Evolutionary conservation across 257 asterid species (phyloP), one percentile per base, ranked within the genome.

Genomic region (Solanum stenotomum): DNA sequence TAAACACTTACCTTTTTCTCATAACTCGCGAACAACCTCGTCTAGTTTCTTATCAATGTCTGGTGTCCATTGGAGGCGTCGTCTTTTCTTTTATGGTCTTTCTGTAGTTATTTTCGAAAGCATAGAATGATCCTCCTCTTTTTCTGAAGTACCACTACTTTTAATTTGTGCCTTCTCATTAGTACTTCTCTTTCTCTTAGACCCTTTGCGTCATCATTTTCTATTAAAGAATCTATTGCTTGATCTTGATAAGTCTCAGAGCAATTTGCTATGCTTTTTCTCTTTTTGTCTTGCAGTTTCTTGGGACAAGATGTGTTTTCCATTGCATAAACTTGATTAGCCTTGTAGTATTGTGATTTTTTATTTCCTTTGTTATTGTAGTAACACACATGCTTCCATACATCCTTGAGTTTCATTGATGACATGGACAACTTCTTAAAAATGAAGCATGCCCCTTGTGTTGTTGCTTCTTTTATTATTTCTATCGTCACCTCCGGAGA

Each of bases 301-400:
- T 42, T 42, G 15, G 49, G 85, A 7, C 85, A 89, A 63, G 35
- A 18, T 34, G 81, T 4, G 18, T 13, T 67, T 0, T 68, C 74
- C 74, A 40, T 75, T n/a, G 61, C 52, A 33, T 82, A 87, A 22
- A 75, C 34, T 34, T 87, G 75, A 65, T 35, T 86, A 72, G 56
- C 76, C 9, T 59, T 86, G 11, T 8, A 74, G 4, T 34, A 4
- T 70, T 86, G 89, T 56, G 76, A 61, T 15, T 23, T 72, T 72
- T 61, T 8, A 22, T n/a, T 1, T 37, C 20, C 88, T 14, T 75
- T 89, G 78, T 89, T 88, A 1, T 10, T 7, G 20, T 76, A 49
- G 71, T 89, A 89, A 72, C 49, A 70, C 2, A 91, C 90, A 40
- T 90, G 93, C 20, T 87, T 91, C 94, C 95, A 91, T 37, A 91